A percentile compares a stretch with the other conserved stretches of the same genome.
phyloP scores from a whole-genome alignment of 768 basidiomycete species.

The Pleurotus cornucopiae region DNA sequence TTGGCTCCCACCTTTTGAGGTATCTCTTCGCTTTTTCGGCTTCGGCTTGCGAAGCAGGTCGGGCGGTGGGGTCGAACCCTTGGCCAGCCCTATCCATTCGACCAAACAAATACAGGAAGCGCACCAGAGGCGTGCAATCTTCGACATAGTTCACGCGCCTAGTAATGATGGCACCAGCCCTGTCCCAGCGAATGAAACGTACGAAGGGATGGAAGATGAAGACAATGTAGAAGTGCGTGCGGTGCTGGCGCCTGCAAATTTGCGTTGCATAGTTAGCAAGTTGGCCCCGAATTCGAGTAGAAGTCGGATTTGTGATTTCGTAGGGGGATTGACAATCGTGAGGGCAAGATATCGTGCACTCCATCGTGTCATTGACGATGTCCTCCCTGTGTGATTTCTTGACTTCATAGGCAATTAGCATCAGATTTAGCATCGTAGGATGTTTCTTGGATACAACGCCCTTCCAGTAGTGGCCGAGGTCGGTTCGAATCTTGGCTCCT shows the following conservation, averaged over 20 bases:
- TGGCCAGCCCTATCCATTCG: background rate
- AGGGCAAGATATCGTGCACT: too few relatives aligned
- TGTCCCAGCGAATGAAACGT: constrained; percentile 31
- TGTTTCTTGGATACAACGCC: constrained; percentile 1
- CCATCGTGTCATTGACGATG: too few relatives aligned
- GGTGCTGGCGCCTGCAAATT: constrained; percentile 19
- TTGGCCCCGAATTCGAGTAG: constrained; percentile 13
- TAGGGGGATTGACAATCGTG: background rate
- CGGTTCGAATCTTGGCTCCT: background rate
- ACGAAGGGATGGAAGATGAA: constrained; percentile 19
- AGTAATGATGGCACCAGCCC: constrained; percentile 22
- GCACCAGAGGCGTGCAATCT: constrained; percentile 10
- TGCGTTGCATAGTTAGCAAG: constrained; percentile 19
- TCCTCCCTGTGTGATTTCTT: background rate
- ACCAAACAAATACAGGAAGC: constrained; percentile 22
- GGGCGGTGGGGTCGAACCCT: background rate
- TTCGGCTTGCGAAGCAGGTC: background rate
- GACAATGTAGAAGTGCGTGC: constrained; percentile 25
- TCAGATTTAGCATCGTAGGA: constrained; percentile 9
- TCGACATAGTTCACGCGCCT: constrained; percentile 17
- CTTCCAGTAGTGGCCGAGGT: constrained; percentile 7
- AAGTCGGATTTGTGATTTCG: background rate
- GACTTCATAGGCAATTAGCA: background rate
- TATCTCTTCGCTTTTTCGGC: background rate
- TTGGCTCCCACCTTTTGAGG: background rate